phyloP scores from a whole-genome alignment of 2,329 filamentous ascomycete genomes.

The Epichloe glyceriae region DNA sequence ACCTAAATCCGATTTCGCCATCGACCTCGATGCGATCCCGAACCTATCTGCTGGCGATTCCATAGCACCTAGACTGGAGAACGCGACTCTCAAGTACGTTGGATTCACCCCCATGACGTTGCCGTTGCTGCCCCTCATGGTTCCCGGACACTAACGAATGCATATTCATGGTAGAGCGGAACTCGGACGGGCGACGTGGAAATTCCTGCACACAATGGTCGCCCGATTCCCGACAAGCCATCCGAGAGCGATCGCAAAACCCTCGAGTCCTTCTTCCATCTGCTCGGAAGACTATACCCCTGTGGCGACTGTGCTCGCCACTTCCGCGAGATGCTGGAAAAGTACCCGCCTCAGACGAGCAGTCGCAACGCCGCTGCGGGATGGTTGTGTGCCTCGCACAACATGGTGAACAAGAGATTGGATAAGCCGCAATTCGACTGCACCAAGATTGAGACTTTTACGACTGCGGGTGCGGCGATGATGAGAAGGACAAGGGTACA shows the following conservation, averaged over 20 bases:
- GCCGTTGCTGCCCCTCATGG: background rate
- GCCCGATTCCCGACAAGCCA: conserved; percentile 53
- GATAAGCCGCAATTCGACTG: conserved; percentile 53
- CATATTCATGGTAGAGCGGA: conserved; percentile 38
- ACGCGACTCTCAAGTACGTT: conserved; percentile 63
- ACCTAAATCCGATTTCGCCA: conserved; percentile 16
- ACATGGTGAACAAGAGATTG: conserved; percentile 51
- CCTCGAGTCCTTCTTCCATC: conserved; percentile 50
- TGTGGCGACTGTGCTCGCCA: conserved; percentile 58
- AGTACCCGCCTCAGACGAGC: conserved; percentile 53
- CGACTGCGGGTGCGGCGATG: conserved; percentile 59
- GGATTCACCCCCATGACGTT: background rate
- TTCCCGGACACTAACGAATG: conserved; percentile 3
- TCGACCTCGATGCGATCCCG: conserved; percentile 31
- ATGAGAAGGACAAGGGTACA: conserved; percentile 27
- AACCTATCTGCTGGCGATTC: conserved; percentile 50
- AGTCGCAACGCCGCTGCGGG: conserved; percentile 50
- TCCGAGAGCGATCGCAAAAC: conserved; percentile 48
- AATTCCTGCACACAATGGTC: conserved; percentile 59
- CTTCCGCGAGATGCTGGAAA: conserved; percentile 47
- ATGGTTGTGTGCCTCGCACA: conserved; percentile 58
- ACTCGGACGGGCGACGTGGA: conserved; percentile 56
- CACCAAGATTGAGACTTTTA: conserved; percentile 55
- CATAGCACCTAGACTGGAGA: conserved; percentile 71
- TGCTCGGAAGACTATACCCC: conserved; percentile 57